A percentile compares a stretch with the other conserved stretches of the same genome.
Conservation (phyloP, 2,329 filamentous ascomycete species). For the Venturia asperata region DNA sequence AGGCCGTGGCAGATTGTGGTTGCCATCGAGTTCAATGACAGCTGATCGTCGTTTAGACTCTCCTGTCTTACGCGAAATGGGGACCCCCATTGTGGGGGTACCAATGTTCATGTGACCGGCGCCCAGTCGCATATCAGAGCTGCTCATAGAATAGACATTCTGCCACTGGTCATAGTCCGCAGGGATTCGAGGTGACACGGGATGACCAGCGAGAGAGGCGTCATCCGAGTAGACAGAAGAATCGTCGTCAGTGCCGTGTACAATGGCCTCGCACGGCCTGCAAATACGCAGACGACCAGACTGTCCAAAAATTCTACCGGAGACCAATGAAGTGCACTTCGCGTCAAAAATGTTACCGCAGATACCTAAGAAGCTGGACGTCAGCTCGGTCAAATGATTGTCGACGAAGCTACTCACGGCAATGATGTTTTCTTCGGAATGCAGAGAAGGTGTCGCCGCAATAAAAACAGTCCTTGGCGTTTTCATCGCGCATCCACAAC, state of each 20-base stretch:
- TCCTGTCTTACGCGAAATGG: slow-evolving; percentile 59
- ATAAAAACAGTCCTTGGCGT: slow-evolving; percentile 92
- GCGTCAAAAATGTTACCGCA: slow-evolving; percentile 99
- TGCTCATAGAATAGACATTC: slow-evolving; percentile 8
- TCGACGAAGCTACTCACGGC: slow-evolving; percentile 50
- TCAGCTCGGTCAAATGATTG: not conserved
- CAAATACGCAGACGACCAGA: slow-evolving; percentile 79
- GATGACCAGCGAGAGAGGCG: slow-evolving; percentile 54
- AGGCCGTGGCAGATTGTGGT: slow-evolving; percentile 73
- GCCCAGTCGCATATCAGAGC: slow-evolving; percentile 20
- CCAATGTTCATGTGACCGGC: slow-evolving; percentile 38
- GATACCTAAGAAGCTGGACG: slow-evolving; percentile 32
- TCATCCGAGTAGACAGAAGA: slow-evolving; percentile 88
- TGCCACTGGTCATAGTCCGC: slow-evolving; percentile 15
- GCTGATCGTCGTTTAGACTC: slow-evolving; percentile 78
- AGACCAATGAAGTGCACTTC: slow-evolving; percentile 88
- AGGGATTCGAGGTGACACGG: slow-evolving; percentile 10
- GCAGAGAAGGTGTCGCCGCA: slow-evolving; percentile 88
- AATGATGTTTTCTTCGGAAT: slow-evolving; percentile 94
- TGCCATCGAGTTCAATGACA: slow-evolving; percentile 80
- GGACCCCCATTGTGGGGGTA: slow-evolving; percentile 58
- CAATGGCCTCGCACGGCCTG: slow-evolving; percentile 84
- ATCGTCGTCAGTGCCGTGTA: slow-evolving; percentile 81
- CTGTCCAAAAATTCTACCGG: slow-evolving; percentile 81
- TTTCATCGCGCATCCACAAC: slow-evolving; percentile 99